A percentile compares a stretch with the other conserved stretches of the same genome.
phyloP scores from a whole-genome alignment of 768 basidiomycete species.

The Cystobasidium tubakii region DNA sequence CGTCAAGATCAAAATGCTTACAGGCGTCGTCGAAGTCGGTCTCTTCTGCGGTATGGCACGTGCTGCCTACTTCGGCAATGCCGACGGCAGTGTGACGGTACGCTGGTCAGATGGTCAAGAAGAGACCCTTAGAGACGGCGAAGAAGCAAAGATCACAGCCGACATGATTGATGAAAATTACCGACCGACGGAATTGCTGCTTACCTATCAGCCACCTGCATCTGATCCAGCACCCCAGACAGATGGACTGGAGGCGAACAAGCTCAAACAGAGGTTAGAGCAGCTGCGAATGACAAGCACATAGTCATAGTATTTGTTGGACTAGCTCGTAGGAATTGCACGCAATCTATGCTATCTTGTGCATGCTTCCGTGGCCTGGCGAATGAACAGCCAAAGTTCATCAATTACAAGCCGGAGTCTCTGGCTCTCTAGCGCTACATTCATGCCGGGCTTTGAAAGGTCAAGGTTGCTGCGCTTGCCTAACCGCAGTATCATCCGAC shows the following conservation, averaged over 20 bases:
- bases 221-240: neutral
- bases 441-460: neutral
- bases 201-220: neutral
- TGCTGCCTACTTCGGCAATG: conserved; percentile 74
- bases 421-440: neutral
- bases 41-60: conserved; percentile 85
- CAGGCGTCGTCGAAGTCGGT: conserved; percentile 94
- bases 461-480: neutral
- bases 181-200: neutral
- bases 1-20: conserved; percentile 58
- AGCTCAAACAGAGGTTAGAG: neutral
- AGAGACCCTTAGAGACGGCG: conserved; percentile 10
- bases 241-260: neutral
- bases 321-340: too few relatives aligned
- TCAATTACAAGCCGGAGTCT: too few relatives aligned
- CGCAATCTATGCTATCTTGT: too few relatives aligned
- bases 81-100: conserved; percentile 22
- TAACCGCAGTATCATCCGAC: neutral
- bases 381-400: too few relatives aligned
- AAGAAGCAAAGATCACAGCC: conserved; percentile 11
- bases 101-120: conserved; percentile 20
- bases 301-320: neutral
- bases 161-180: conserved; percentile 11
- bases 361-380: too few relatives aligned
- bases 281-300: conserved; percentile 1